Evolutionary conservation across 495 filamentous ascomycete species (phyloP).

Genomic region (Neurospora sp.): DNA sequence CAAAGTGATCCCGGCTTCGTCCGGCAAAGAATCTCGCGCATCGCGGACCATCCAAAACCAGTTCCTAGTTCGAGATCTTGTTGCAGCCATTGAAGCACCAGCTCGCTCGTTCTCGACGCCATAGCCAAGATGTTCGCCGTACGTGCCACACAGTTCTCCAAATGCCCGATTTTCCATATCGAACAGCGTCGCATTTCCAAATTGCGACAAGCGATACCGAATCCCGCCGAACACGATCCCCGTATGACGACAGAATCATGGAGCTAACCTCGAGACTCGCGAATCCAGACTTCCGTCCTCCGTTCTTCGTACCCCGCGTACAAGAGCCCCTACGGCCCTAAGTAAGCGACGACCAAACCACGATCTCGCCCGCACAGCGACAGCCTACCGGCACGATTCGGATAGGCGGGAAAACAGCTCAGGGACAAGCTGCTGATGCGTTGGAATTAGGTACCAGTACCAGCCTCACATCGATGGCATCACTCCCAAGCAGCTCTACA

Average conservation of each 20-base stretch:
- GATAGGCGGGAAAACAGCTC: not conserved
- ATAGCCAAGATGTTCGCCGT: slow-evolving; percentile 33
- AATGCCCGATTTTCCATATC: not conserved
- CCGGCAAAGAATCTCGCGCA: slow-evolving; percentile 28
- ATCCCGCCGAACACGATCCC: not conserved
- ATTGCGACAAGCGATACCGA: not conserved
- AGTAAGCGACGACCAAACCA: slow-evolving; percentile 28
- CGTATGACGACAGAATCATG: slow-evolving; percentile 1
- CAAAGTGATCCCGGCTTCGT: slow-evolving; percentile 16
- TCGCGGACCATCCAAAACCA: slow-evolving; percentile 11
- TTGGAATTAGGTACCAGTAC: slow-evolving; percentile 32
- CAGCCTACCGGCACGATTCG: not conserved
- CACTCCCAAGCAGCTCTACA: slow-evolving; percentile 22
- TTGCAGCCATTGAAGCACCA: slow-evolving; percentile 24
- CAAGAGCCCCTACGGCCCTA: slow-evolving; percentile 42
- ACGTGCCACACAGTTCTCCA: slow-evolving; percentile 5
- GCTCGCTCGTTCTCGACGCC: slow-evolving; percentile 11
- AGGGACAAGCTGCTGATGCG: slow-evolving; percentile 16
- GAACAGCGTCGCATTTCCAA: not conserved
- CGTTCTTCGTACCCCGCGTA: slow-evolving; percentile 23
- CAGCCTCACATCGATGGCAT: slow-evolving; percentile 31
- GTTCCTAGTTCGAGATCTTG: slow-evolving; percentile 7
- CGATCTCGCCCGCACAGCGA: not conserved
- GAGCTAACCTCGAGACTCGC: slow-evolving; percentile 10
- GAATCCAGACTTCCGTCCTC: slow-evolving; percentile 25